These are phyloP conservation scores for Cucumis cinereus DNA, from an alignment of 306 rosid genomes.

Conservation along the genomic window DNA sequence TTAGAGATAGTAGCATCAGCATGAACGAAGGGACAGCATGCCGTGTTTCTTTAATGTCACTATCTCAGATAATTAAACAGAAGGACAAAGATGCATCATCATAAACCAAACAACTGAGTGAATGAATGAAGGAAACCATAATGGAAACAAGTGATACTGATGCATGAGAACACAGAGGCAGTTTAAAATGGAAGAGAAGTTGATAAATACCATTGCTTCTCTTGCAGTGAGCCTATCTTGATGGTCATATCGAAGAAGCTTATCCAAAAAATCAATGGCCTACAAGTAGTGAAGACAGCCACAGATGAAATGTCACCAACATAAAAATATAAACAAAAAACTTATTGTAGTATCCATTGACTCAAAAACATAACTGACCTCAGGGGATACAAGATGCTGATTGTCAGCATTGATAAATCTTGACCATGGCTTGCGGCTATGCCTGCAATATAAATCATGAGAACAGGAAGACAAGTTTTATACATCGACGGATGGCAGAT, in stretches of 20 bases:
- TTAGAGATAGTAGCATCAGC: not conserved
- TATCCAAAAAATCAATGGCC: slow-evolving; percentile 95
- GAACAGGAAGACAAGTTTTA: not conserved
- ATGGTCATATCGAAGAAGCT: slow-evolving; percentile 91
- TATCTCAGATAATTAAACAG: not conserved
- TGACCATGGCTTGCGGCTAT: slow-evolving; percentile 96
- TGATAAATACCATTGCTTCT: slow-evolving; percentile 78
- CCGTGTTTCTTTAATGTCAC: not conserved
- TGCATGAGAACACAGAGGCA: not conserved
- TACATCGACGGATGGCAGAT: not conserved
- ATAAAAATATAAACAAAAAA: not conserved
- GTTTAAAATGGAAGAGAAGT: too few relatives aligned
- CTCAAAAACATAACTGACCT: slow-evolving; percentile 46
- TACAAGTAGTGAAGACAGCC: not conserved
- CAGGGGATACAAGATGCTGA: slow-evolving; percentile 93
- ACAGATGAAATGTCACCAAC: not conserved
- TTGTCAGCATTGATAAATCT: slow-evolving; percentile 85
- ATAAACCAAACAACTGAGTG: not conserved
- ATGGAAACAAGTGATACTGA: not conserved
- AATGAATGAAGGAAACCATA: not conserved
- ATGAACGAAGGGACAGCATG: not conserved
- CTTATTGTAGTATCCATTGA: not conserved
- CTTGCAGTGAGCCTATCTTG: slow-evolving; percentile 90
- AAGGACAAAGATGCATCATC: not conserved
- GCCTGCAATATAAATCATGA: slow-evolving; percentile 41